A percentile compares a stretch with the other conserved stretches of the same genome.
Conservation (phyloP, 495 filamentous ascomycete genomes). For the Tuber magnatum region DNA sequence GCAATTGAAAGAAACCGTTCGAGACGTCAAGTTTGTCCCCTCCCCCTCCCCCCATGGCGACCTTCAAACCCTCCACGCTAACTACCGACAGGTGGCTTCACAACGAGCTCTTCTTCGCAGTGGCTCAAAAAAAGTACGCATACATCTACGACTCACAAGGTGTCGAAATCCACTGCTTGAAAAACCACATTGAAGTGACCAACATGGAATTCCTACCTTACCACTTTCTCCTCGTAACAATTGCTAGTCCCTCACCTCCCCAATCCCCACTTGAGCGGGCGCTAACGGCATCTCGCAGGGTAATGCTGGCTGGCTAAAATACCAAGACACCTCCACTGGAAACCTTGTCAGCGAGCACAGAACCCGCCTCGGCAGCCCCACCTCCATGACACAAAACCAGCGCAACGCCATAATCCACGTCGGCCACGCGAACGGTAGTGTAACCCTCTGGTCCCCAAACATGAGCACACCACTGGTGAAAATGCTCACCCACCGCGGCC, state of each 20-base stretch:
- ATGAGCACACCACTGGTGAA: constrained; percentile 78
- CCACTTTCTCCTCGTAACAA: constrained; percentile 84
- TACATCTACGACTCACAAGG: constrained; percentile 89
- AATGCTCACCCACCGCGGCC: constrained; percentile 85
- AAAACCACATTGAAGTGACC: constrained; percentile 83
- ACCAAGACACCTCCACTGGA: constrained; percentile 90
- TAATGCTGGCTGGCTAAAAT: constrained; percentile 79
- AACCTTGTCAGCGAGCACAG: constrained; percentile 73
- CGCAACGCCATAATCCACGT: constrained; percentile 85
- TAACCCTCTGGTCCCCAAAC: constrained; percentile 96
- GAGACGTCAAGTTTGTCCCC: constrained; percentile 54
- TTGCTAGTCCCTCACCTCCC: constrained; percentile 50
- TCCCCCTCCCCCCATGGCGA: neutral
- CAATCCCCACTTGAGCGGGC: neutral
- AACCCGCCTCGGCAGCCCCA: constrained; percentile 75
- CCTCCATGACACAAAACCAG: constrained; percentile 76
- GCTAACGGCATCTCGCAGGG: constrained; percentile 49
- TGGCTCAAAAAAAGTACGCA: constrained; percentile 95
- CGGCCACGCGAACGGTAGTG: constrained; percentile 88
- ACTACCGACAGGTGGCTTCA: constrained; percentile 64
- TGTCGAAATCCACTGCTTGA: constrained; percentile 83
- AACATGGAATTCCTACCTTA: constrained; percentile 95
- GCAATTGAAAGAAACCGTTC: constrained; percentile 78
- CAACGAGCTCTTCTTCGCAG: constrained; percentile 91
- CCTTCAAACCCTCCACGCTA: neutral